Evolutionary conservation across 2,329 filamentous ascomycete genomes (phyloP).

Genomic region (Epichloe baconii): DNA sequence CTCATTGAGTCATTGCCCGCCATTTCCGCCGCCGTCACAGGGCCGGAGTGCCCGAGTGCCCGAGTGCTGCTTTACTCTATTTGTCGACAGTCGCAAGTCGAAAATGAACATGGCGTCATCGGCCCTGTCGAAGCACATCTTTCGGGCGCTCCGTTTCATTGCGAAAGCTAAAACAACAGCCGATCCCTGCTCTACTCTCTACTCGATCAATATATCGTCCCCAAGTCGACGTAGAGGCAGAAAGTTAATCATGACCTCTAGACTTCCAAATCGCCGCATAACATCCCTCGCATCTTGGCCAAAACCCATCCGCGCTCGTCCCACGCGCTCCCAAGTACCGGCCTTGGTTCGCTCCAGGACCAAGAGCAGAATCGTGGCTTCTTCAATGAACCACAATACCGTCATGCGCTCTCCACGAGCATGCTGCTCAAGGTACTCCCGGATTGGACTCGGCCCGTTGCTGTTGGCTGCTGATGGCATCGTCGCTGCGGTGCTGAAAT

Average conservation of each 20-base stretch:
- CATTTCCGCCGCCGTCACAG: too few species aligned
- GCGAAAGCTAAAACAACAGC: too few species aligned
- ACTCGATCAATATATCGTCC: constrained; percentile 21
- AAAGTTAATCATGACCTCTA: constrained; percentile 20
- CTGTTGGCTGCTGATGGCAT: neutral
- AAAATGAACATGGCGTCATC: neutral
- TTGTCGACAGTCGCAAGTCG: too few species aligned
- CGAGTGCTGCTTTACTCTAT: too few species aligned
- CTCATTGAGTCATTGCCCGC: neutral
- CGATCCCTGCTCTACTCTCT: neutral
- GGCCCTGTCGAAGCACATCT: neutral
- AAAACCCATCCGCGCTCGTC: constrained; percentile 23
- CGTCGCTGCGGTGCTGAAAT: neutral
- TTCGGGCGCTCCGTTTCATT: neutral
- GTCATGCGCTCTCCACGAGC: constrained; percentile 23
- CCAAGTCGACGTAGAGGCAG: constrained; percentile 20
- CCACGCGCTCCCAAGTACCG: constrained; percentile 20
- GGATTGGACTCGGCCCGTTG: constrained; percentile 11
- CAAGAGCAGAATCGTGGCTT: constrained; percentile 20
- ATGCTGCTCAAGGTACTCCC: constrained; percentile 21
- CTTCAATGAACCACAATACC: constrained; percentile 23
- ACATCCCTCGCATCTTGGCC: constrained; percentile 20
- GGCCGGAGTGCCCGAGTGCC: too few species aligned
- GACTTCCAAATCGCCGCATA: constrained; percentile 14
- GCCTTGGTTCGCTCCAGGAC: constrained; percentile 16